Evolutionary conservation across 345 rosid species (phyloP).

Genomic region (Syzygium aqueum): DNA sequence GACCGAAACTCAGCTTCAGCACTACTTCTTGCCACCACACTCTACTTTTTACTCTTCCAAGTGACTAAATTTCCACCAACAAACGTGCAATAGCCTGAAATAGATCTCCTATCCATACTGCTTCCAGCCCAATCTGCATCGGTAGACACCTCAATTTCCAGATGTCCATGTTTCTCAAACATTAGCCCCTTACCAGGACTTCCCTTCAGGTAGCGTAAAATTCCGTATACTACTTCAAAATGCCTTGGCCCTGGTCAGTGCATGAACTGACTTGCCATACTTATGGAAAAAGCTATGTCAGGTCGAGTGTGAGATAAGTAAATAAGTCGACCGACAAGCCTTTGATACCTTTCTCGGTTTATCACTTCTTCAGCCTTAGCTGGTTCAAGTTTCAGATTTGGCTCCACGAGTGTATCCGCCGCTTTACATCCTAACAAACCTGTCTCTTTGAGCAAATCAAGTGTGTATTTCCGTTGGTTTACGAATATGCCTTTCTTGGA

Average conservation of each 20-base stretch:
- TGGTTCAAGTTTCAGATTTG: no score
- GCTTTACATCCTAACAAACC: no score
- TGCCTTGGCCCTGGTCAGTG: neutral
- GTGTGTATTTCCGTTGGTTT: no score
- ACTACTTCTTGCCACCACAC: neutral
- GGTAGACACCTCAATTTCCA: neutral
- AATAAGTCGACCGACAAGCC: neutral
- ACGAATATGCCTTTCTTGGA: no score
- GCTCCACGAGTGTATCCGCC: no score
- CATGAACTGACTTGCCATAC: neutral
- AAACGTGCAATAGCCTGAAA: neutral
- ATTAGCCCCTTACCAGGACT: neutral
- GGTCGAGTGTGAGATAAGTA: neutral
- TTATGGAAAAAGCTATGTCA: fast-evolving
- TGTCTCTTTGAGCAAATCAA: no score
- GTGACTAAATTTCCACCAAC: neutral
- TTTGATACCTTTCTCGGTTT: no score
- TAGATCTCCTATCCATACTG: neutral
- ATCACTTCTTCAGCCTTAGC: no score
- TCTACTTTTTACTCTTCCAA: neutral
- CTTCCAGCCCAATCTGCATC: neutral
- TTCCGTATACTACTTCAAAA: neutral
- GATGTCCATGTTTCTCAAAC: neutral
- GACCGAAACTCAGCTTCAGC: neutral
- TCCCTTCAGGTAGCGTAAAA: neutral